Base-by-base conservation (phyloP, 805 yeast species). In the Ogataea glucozyma region DNA sequence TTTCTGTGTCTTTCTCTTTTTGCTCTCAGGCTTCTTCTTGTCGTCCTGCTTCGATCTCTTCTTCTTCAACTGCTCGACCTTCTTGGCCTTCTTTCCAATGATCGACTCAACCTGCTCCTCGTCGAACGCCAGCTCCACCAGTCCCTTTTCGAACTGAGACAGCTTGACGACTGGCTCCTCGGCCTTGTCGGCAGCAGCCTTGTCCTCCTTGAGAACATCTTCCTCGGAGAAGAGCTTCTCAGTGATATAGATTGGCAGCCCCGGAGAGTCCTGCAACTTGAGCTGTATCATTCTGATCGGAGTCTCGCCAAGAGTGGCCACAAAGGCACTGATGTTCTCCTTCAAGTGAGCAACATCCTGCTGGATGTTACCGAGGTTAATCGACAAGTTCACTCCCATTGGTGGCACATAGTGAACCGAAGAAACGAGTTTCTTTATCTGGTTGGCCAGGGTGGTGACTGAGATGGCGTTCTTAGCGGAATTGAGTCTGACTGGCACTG, bases 111-210 rank as follows among this genome's bases (percentile, higher is more conserved):
- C 67, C 44, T 80, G 90, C 17, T 79, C 82, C 49, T 86, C 89
- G 54, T 83, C 84, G 43, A 85, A 84, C 53, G 89, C 86, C 61
- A 78, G 69, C 70, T 90, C 96, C 58, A 87, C 74, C 68, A 90
- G 78, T 31, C 88, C 88, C 60, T 77, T 78, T 53, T 86, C 95
- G 63, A 85, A 85, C 19, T 72, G 66, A 38, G 85, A 68, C 39
- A 81, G 66, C 52, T 72, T 72, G 46, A 73, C 69, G 29, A 65
- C 70, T 13, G 60, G 59, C 19, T 61, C 64, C 5, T 52, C 48
- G 11, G 54, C 58, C 16, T 50, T 53, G 13, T 48, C 39, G 31
- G 52, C 49, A 3, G 43, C 51, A 14, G 51, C 47, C n/a, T 58
- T 50, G 8, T 56, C 50, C 14, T 64, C 70, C 10, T 63, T 66